Evolutionary conservation across 345 rosid species (phyloP).

Genomic region (rapeseed (Brassica napus)): Da-Ae NC_063436.1:13273501-13274000

Average conservation of each 20-base stretch:
- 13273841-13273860: conserved; percentile 39
- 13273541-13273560: conserved; percentile 64
- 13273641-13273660: conserved; percentile 47
- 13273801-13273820: conserved; percentile 70
- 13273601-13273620: conserved; percentile 38
- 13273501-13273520: conserved; percentile 40
- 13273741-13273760: conserved; percentile 68
- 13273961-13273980: conserved; percentile 34
- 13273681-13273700: conserved; percentile 61
- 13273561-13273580: conserved; percentile 94
- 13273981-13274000: conserved; percentile 38
- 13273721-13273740: conserved; percentile 83
- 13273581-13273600: conserved; percentile 77
- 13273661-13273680: conserved; percentile 62
- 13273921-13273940: conserved; percentile 36
- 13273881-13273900: conserved; percentile 28
- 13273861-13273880: conserved; percentile 39
- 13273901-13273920: conserved; percentile 39
- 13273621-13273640: conserved; percentile 39
- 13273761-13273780: conserved; percentile 45
- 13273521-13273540: conserved; percentile 49
- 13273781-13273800: conserved; percentile 51
- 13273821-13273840: conserved; percentile 60
- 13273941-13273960: conserved; percentile 44
- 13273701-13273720: conserved; percentile 83